Conservation (phyloP, 2,329 filamentous ascomycete species). For the Emericellopsis cladophorae region DNA sequence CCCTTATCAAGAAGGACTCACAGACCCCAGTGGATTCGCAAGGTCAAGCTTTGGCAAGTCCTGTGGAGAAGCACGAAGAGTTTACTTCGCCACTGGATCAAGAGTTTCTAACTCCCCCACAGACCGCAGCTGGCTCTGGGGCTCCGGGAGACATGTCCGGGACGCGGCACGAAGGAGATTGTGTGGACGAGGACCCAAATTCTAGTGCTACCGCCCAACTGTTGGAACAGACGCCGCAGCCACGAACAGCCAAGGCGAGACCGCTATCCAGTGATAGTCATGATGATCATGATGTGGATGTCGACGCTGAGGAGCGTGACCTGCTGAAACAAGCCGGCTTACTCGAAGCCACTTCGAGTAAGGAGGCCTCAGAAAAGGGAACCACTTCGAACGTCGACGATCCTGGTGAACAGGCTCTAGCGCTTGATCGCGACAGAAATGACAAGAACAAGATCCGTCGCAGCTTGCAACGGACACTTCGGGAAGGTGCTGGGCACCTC, state of each 20-base stretch:
- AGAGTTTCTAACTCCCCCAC: constrained; percentile 16
- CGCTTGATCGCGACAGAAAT: constrained; percentile 31
- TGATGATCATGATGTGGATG: constrained; percentile 20
- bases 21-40: constrained; percentile 13
- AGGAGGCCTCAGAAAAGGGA: constrained; percentile 17
- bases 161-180: constrained; percentile 10
- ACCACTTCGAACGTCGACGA: constrained; percentile 21
- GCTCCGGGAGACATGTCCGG: neutral
- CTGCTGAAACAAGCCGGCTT: constrained; percentile 57
- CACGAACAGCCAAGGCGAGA: constrained; percentile 6
- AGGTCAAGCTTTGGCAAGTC: constrained; percentile 7
- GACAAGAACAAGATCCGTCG: constrained; percentile 63
- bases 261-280: constrained; percentile 9
- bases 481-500: constrained; percentile 60
- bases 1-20: constrained; percentile 11
- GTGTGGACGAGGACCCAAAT: constrained; percentile 8
- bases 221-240: constrained; percentile 8
- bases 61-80: constrained; percentile 1
- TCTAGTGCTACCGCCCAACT: constrained; percentile 3
- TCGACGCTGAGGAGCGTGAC: constrained; percentile 56
- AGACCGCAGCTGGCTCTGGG: constrained; percentile 9
- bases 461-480: constrained; percentile 78
- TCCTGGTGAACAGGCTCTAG: constrained; percentile 16
- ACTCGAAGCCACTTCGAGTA: constrained; percentile 27
- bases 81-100: constrained; percentile 12